A percentile compares a stretch with the other conserved stretches of the same genome.
Evolutionary conservation across 2,329 filamentous ascomycete species (phyloP).

Genomic region (Penicillium frequentans): DNA sequence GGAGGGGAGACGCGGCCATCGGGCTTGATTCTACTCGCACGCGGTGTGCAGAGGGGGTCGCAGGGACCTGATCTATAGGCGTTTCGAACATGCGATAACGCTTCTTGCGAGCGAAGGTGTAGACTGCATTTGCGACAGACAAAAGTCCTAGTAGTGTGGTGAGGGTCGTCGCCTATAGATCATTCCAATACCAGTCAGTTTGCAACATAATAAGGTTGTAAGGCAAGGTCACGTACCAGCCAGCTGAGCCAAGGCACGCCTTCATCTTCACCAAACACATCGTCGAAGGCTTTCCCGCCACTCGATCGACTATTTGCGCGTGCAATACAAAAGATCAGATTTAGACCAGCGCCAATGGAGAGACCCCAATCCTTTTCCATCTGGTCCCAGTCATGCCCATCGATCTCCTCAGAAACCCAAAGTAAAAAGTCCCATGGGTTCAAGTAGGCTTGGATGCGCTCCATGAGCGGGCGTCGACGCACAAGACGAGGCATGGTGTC

Average conservation of each 20-base stretch:
- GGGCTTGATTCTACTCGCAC: slow-evolving; percentile 87
- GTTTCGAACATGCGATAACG: slow-evolving; percentile 91
- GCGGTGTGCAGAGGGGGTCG: slow-evolving; percentile 82
- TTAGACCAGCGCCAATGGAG: slow-evolving; percentile 72
- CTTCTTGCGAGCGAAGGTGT: slow-evolving; percentile 77
- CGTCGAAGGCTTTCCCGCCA: slow-evolving; percentile 60
- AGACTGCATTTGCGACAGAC: slow-evolving; percentile 74
- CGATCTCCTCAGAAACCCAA: slow-evolving; percentile 89
- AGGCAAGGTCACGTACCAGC: slow-evolving; percentile 52
- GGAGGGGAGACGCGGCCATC: slow-evolving; percentile 72
- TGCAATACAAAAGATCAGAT: slow-evolving; percentile 77
- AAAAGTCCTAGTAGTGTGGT: slow-evolving; percentile 73
- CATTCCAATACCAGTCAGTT: not conserved
- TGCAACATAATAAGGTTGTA: not conserved
- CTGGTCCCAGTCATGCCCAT: slow-evolving; percentile 88
- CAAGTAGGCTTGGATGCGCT: slow-evolving; percentile 77
- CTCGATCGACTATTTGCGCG: slow-evolving; percentile 69
- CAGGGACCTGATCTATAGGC: slow-evolving; percentile 71
- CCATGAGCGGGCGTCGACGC: slow-evolving; percentile 72
- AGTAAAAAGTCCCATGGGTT: slow-evolving; percentile 88
- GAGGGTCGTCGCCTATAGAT: slow-evolving; percentile 62
- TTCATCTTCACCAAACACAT: slow-evolving; percentile 76
- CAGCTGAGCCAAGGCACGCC: slow-evolving; percentile 67
- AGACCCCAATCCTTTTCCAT: slow-evolving; percentile 69
- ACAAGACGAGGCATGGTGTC: slow-evolving; percentile 75